These are phyloP conservation scores for Collariella sp. DNA, from an alignment of 495 filamentous ascomycete species.

Conservation along the genomic window DNA sequence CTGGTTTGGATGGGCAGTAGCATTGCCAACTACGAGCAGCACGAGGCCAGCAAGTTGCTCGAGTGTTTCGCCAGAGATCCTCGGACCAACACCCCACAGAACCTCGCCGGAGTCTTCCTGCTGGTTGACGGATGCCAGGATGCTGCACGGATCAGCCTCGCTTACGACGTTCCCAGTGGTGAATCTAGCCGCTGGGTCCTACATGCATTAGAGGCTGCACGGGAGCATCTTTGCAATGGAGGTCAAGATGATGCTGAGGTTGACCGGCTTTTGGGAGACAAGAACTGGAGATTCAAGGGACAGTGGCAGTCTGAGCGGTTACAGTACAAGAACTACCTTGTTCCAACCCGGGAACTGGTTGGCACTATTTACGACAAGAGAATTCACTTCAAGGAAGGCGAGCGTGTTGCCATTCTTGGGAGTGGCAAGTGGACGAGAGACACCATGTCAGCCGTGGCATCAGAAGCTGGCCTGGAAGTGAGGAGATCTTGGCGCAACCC, in stretches of 20 bases:
- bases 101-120: slow-evolving; percentile 8
- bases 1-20: slow-evolving; percentile 12
- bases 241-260: background rate
- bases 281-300: slow-evolving; percentile 11
- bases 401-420: slow-evolving; percentile 2
- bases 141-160: background rate
- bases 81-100: background rate
- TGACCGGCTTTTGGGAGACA: background rate
- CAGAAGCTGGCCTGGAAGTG: slow-evolving; percentile 2
- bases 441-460: background rate
- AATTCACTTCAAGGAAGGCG: slow-evolving; percentile 2
- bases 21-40: slow-evolving; percentile 8
- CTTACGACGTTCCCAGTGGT: slow-evolving; percentile 7
- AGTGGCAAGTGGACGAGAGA: slow-evolving; percentile 13
- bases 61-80: background rate
- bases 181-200: slow-evolving; percentile 7
- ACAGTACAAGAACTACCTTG: slow-evolving; percentile 11
- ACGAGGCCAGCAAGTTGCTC: slow-evolving; percentile 1
- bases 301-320: slow-evolving; percentile 3
- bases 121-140: slow-evolving; percentile 12
- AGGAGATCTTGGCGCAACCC: background rate
- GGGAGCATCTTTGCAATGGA: background rate
- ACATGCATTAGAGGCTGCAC: slow-evolving; percentile 7
- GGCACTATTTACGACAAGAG: background rate
- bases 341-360: background rate